Base-by-base conservation (phyloP, 306 rosid species). In the Pyrus pyrifolia region DNA sequence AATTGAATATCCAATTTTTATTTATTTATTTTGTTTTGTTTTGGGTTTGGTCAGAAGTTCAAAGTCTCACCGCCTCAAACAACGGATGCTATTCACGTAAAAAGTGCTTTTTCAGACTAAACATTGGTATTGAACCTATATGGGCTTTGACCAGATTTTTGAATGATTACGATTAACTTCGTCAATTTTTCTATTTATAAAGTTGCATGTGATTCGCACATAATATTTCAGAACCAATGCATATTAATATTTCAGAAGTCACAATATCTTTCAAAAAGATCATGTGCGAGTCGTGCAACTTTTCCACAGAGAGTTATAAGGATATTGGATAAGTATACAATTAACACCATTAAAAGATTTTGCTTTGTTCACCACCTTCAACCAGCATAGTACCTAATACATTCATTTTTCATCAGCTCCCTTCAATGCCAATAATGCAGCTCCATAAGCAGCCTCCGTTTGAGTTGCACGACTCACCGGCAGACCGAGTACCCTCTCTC, bases 361-460 rank as follows among this genome's bases (percentile, higher is more conserved):
- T 9, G 65, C 18, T 60, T 60, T 60, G 18, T 60, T 60, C 65
- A 60, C 65, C 65, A 60, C 65, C 65, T 23, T 60, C 65, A 60
- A 57, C 13, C 62, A 8, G 12, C 45, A 42, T 8, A 2, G 11
- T 42, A 42, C 45, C 11, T 25, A 30, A 63, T 63, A 18, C 63
- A 33, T 27, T 51, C 68, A 38, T 46, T 22, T 27, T 11, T 81
- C 73, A 70, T 38, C 71, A 64, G 71, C 44, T 62, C 79, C 97
- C 78, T 18, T 91, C 70, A 86, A 65, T 15, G 97, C 97, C 87
- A 94, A 83, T 70, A 94, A 81, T 68, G 98, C 97, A 81, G 96
- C 96, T 72, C 97, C 98, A 60, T 86, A 94, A 4, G 98, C 93
- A 78, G 95, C 95, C 83, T 94, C 95, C 3, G 91, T 87, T 82